Evolutionary conservation across 257 asterid genomes (phyloP).

Genomic region (Phtheirospermum japonicum): DNA sequence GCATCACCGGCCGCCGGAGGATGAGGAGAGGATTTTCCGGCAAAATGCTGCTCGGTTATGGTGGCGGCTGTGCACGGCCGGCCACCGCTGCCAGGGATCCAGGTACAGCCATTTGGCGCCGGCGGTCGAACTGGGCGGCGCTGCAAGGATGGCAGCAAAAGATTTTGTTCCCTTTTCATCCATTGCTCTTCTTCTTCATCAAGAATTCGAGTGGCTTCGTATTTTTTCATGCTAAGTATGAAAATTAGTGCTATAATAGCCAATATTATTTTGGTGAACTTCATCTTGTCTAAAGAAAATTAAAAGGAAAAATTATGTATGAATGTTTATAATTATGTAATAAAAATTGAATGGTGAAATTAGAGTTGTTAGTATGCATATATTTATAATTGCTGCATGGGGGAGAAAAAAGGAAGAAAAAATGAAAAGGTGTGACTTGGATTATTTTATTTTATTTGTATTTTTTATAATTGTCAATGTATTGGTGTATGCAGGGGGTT

Average conservation of each 20-base stretch:
- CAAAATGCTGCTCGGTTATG: constrained; percentile 37
- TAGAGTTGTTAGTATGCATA: background rate
- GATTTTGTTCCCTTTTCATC: constrained; percentile 29
- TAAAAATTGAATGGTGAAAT: constrained; percentile 6
- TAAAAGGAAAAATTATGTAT: background rate
- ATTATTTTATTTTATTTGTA: constrained; percentile 2
- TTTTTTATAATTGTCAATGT: background rate
- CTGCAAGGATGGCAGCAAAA: constrained; percentile 33
- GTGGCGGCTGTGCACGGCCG: constrained; percentile 33
- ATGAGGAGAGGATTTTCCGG: constrained; percentile 29
- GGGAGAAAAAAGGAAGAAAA: background rate
- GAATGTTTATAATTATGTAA: background rate
- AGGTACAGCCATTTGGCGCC: constrained; percentile 23
- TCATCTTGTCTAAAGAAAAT: background rate
- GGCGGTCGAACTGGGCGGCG: constrained; percentile 25
- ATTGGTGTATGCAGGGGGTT: constrained; percentile 10
- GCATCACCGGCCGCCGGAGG: constrained; percentile 13
- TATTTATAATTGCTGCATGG: constrained; percentile 28
- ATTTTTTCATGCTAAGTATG: constrained; percentile 21
- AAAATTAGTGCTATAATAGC: constrained; percentile 18
- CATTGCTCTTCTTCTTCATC: constrained; percentile 41
- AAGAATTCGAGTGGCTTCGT: constrained; percentile 42
- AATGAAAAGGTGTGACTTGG: constrained; percentile 22
- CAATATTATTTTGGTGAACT: constrained; percentile 22
- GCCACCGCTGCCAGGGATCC: constrained; percentile 24